phyloP scores from a whole-genome alignment of 202 grass and related monocot genomes.

The Saccharum hybrid region DNA sequence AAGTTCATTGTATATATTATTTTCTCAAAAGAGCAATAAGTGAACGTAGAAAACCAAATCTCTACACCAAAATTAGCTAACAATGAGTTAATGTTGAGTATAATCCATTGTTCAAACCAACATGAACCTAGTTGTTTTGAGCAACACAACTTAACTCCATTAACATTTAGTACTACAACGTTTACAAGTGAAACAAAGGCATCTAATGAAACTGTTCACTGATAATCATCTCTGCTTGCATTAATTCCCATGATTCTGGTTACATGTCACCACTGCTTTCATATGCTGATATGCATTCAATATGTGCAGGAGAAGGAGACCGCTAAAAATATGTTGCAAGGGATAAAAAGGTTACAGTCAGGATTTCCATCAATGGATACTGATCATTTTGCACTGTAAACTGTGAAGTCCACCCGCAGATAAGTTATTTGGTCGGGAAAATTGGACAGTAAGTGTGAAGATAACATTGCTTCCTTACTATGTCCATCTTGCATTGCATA shows the following conservation, averaged over 20 bases:
- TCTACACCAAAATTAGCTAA: neutral
- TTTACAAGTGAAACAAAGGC: conserved; percentile 33
- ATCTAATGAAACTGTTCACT: conserved; percentile 17
- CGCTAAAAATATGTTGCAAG: conserved; percentile 78
- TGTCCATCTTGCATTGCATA: conserved; percentile 35
- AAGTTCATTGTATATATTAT: conserved; percentile 43
- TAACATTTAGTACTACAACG: conserved; percentile 13
- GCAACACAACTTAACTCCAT: conserved; percentile 11
- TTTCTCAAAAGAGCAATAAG: conserved; percentile 4
- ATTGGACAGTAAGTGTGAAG: conserved; percentile 18
- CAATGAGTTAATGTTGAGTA: neutral
- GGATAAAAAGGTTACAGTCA: conserved; percentile 58
- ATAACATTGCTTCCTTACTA: conserved; percentile 30
- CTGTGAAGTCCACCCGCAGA: conserved; percentile 39
- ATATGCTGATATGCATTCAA: conserved; percentile 20
- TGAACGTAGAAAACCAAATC: conserved; percentile 20
- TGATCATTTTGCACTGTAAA: conserved; percentile 70
- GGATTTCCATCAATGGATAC: conserved; percentile 77
- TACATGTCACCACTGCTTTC: conserved; percentile 15
- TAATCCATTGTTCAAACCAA: conserved; percentile 28
- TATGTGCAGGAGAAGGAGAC: conserved; percentile 88
- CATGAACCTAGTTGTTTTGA: conserved; percentile 37
- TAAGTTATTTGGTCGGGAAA: conserved; percentile 30
- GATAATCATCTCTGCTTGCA: conserved; percentile 14
- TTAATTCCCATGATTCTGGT: conserved; percentile 28